Evolutionary conservation across 2,329 filamentous ascomycete species (phyloP), one percentile per base, ranked within the genome.

Genomic region (Aspergillus caelatus): DNA sequence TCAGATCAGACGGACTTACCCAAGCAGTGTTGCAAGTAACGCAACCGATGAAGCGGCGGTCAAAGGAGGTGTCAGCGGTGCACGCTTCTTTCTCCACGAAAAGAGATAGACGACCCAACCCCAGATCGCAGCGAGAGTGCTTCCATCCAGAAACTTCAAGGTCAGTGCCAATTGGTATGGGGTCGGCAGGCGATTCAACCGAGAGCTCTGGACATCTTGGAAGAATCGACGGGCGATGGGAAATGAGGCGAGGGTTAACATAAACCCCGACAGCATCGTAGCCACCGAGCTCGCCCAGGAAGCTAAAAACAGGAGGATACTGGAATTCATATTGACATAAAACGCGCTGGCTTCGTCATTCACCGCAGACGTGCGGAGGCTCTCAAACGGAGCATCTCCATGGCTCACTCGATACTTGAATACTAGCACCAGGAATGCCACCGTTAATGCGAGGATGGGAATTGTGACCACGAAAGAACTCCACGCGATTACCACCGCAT

Each of bases 231-330:
- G 55, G 2, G 69, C 67, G 8, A 72, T 62, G 21, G 68, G 70
- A 54, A 68, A 73, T 19, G 71, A 72, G 10, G 64, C 65, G 34
- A 74, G 61, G 16, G 66, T 65, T 58, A 73, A 68, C 23, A 70
- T 48, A 48, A 71, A 68, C 12, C 69, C 68, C 1, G 63, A 58
- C 16, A 73, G 57, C 57, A 72, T 59, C 9, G 69, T 68, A 0
- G 66, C 71, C 2, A 71, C 36, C 16, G 67, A 71, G 54, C 71
- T 73, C 4, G 53, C 53, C 53, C 53, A 61, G 16, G 59, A 61
- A 1, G 59, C 46, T 7, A 65, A 36, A 19, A 65, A 65, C 14
- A 65, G 34, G 9, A 65, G 55, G 0, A 60, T 23, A 52, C 60
- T 63, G 28, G 63, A 63, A 4, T 63, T 65, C 43, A 65, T 23